phyloP scores from a whole-genome alignment of 331 rosid genomes.

The Acacia concinna region DNA sequence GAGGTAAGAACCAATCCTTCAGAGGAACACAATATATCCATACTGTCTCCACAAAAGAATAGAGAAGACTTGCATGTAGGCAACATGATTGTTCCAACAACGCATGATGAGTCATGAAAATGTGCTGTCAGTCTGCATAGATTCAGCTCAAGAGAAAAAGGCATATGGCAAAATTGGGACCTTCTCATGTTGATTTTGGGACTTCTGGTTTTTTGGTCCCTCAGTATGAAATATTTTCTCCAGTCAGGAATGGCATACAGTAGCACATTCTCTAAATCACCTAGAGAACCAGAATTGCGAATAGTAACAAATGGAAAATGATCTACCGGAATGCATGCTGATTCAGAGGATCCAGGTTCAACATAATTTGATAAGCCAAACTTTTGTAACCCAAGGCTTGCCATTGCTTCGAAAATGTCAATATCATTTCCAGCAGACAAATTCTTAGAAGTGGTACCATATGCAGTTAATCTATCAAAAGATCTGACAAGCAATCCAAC shows the following conservation, averaged over 20 bases:
- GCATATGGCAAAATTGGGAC: slow-evolving; percentile 35
- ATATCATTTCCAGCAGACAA: slow-evolving; percentile 31
- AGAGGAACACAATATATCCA: slow-evolving; percentile 62
- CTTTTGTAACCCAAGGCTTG: slow-evolving; percentile 50
- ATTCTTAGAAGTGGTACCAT: slow-evolving; percentile 36
- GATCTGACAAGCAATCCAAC: slow-evolving; percentile 56
- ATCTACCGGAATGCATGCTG: slow-evolving; percentile 69
- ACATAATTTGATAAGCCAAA: slow-evolving; percentile 89
- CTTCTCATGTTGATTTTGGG: slow-evolving; percentile 36
- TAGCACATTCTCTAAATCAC: slow-evolving; percentile 58
- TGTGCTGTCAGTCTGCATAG: slow-evolving; percentile 58
- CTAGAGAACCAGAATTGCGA: slow-evolving; percentile 59
- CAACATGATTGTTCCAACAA: slow-evolving; percentile 61
- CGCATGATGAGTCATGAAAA: slow-evolving; percentile 85
- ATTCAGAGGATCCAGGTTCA: slow-evolving; percentile 59
- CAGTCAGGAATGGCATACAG: slow-evolving; percentile 59
- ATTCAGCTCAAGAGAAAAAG: slow-evolving; percentile 52
- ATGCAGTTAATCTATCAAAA: slow-evolving; percentile 51
- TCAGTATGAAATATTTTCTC: slow-evolving; percentile 61
- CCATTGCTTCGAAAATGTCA: slow-evolving; percentile 31
- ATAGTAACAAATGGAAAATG: slow-evolving; percentile 76
- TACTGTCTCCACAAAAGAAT: slow-evolving; percentile 49
- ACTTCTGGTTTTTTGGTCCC: slow-evolving; percentile 49
- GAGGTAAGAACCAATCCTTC: slow-evolving; percentile 81
- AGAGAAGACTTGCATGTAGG: slow-evolving; percentile 61